Percentiles rank a stretch among this genome's conserved stretches.
These are phyloP conservation scores for Boletus coccyginus DNA, from an alignment of 768 basidiomycete genomes.

Conservation along the genomic window DNA sequence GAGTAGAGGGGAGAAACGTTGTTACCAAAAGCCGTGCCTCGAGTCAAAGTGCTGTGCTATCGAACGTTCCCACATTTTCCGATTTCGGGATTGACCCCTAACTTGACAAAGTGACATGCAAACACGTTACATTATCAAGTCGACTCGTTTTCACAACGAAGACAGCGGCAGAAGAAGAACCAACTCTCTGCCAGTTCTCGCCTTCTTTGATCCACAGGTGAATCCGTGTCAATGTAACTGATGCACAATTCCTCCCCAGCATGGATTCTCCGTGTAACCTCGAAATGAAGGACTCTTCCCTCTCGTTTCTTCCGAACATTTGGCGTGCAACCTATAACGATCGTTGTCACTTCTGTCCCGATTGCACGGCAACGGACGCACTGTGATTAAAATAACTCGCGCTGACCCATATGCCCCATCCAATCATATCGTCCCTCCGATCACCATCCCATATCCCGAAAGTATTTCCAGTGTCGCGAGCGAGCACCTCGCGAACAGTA, in stretches of 20 bases:
- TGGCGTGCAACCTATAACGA: conserved; percentile 46
- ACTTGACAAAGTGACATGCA: neutral
- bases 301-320: conserved; percentile 47
- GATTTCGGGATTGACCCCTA: conserved; percentile 7
- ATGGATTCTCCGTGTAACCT: conserved; percentile 40
- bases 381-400: conserved; percentile 72
- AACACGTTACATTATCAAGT: neutral
- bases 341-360: neutral
- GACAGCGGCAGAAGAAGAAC: conserved; percentile 56
- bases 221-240: conserved; percentile 45
- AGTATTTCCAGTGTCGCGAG: conserved; percentile 61
- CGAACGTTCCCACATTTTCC: conserved; percentile 14
- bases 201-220: conserved; percentile 35
- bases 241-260: conserved; percentile 58
- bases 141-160: conserved; percentile 37
- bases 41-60: conserved; percentile 1
- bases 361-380: conserved; percentile 23
- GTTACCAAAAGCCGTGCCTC: neutral
- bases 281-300: conserved; percentile 47
- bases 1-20: conserved; percentile 5
- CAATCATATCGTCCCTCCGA: conserved; percentile 53
- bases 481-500: conserved; percentile 51
- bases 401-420: conserved; percentile 59
- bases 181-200: conserved; percentile 45
- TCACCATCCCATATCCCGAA: conserved; percentile 67